A percentile compares a stretch with the other conserved stretches of the same genome.
phyloP scores from a whole-genome alignment of 352 stramenopile genomes.

The Phytophthora tentaculata region DNA sequence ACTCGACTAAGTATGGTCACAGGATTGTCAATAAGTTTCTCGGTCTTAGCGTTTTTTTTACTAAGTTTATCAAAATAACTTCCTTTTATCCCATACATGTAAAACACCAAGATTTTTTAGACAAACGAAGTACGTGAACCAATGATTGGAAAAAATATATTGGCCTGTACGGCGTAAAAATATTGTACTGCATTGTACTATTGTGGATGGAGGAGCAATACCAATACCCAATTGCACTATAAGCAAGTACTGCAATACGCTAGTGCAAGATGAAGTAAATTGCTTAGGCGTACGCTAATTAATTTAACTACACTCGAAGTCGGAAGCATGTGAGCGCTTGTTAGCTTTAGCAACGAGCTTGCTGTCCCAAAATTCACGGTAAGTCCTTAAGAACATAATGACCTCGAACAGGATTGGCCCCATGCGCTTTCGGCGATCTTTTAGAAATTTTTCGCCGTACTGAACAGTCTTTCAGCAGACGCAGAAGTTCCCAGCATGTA shows the following conservation, averaged over 20 bases:
- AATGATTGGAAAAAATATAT: not conserved
- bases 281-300: not conserved
- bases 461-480: not conserved
- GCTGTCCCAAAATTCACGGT: not conserved
- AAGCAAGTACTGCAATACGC: not conserved
- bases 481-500: not conserved
- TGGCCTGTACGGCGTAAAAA: not conserved
- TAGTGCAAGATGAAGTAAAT: not conserved
- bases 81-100: too few relatives aligned
- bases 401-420: not conserved
- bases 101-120: too few relatives aligned
- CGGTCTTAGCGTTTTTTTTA: too few relatives aligned
- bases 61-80: too few relatives aligned
- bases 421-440: not conserved
- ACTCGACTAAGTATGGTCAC: too few relatives aligned
- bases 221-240: not conserved
- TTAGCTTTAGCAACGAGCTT: not conserved
- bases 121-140: too few relatives aligned
- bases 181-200: not conserved
- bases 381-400: not conserved
- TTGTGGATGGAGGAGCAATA: not conserved
- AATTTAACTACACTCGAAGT: not conserved
- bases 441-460: not conserved
- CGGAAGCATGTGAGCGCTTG: not conserved
- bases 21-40: too few relatives aligned